These are phyloP conservation scores for Coemansia aciculifera DNA, from an alignment of 192 early-diverging fungal genomes.

Conservation along the genomic window DNA sequence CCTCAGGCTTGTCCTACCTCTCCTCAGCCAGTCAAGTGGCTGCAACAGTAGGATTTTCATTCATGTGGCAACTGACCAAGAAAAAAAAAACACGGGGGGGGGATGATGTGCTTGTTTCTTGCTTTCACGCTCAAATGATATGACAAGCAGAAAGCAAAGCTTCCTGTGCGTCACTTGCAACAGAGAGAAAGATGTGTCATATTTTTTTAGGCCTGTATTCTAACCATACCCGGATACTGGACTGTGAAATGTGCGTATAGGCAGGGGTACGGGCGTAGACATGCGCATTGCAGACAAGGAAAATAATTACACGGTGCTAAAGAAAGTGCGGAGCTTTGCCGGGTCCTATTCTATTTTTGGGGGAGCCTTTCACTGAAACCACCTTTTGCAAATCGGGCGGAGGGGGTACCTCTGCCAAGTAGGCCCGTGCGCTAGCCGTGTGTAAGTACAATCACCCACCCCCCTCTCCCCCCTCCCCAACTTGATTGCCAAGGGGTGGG, in stretches of 20 bases:
- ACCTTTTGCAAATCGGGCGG: neutral
- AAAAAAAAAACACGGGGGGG: neutral
- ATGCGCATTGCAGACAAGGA: neutral
- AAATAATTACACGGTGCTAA: neutral
- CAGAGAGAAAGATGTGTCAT: neutral
- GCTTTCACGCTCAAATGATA: no score
- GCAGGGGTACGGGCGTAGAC: neutral
- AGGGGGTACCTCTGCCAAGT: neutral
- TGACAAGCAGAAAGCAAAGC: no score
- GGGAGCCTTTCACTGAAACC: neutral
- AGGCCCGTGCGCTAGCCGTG: neutral
- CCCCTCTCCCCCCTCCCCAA: neutral
- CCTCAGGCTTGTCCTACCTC: neutral
- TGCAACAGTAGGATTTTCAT: neutral
- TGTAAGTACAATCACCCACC: neutral
- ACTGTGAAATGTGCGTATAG: neutral
- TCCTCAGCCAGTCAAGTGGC: neutral
- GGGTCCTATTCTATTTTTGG: neutral
- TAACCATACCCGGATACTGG: neutral
- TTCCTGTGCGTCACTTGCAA: no score
- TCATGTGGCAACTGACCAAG: neutral
- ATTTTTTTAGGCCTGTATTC: neutral
- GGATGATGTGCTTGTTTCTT: neutral
- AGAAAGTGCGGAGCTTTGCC: neutral
- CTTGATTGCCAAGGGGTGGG: neutral